These are phyloP conservation scores for Chlorella sp. DNA, from an alignment of 139 green algal species.

Conservation along the genomic window DNA sequence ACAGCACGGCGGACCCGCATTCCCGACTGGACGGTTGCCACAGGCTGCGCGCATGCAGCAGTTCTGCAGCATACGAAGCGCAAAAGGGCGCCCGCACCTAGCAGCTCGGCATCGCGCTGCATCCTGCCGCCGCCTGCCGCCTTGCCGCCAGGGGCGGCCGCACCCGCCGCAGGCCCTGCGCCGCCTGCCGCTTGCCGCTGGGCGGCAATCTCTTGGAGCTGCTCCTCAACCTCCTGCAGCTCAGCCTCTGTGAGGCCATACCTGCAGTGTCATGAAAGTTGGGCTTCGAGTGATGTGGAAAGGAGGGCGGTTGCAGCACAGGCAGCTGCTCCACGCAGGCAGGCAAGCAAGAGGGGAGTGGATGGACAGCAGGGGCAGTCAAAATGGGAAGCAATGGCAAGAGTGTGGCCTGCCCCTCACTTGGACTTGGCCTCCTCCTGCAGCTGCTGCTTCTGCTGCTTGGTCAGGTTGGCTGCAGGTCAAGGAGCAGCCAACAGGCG, in stretches of 20 bases:
- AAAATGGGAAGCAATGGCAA: too few species aligned
- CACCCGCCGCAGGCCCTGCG: neutral
- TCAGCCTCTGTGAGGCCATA: constrained; percentile 72
- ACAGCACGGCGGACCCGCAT: too few species aligned
- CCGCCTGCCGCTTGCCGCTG: constrained; percentile 27
- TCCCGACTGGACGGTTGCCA: too few species aligned
- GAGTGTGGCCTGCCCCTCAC: too few species aligned
- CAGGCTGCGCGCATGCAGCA: too few species aligned
- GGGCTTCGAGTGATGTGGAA: too few species aligned
- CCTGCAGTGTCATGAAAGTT: constrained; percentile 23
- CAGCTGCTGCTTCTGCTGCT: constrained; percentile 69
- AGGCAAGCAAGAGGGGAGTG: neutral
- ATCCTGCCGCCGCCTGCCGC: neutral
- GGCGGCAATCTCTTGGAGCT: constrained; percentile 55
- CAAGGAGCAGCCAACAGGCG: neutral
- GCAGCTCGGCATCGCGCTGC: constrained; percentile 4
- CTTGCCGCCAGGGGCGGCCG: neutral
- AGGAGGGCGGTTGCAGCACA: neutral
- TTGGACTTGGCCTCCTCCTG: constrained; percentile 63
- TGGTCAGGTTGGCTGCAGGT: constrained; percentile 72
- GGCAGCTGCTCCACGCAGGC: neutral
- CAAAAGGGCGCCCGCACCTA: neutral
- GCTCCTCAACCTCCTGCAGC: constrained; percentile 58
- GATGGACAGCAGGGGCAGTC: too few species aligned
- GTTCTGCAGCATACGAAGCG: too few species aligned